Percentiles rank a stretch among this genome's conserved stretches.
These are phyloP conservation scores for Neopestalotiopsis clavispora DNA, from an alignment of 2,329 filamentous ascomycete genomes.

Conservation along the genomic window DNA sequence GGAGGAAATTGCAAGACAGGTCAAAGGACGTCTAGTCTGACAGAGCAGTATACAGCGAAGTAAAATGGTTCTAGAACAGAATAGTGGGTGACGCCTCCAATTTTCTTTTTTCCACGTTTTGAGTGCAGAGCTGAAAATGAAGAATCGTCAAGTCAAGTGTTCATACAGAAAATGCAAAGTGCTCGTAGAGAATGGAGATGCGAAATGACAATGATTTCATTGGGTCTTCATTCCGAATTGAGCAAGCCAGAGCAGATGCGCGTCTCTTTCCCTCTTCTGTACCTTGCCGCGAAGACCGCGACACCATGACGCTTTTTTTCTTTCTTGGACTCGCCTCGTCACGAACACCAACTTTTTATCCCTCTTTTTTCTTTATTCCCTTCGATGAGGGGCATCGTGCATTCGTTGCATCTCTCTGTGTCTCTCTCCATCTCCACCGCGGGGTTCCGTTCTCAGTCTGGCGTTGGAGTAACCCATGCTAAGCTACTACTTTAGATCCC, in stretches of 20 bases:
- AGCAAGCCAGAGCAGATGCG: not conserved
- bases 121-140: not conserved
- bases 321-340: not conserved
- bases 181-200: not conserved
- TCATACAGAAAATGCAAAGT: not conserved
- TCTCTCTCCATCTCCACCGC: not conserved
- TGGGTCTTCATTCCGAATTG: not conserved
- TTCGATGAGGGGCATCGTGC: not conserved
- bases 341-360: not conserved
- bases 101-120: not conserved
- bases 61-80: not conserved
- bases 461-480: constrained; percentile 1
- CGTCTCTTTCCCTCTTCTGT: not conserved
- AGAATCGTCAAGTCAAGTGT: no score
- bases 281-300: not conserved
- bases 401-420: not conserved
- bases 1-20: not conserved
- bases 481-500: not conserved
- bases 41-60: not conserved
- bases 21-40: not conserved
- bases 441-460: not conserved
- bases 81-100: not conserved
- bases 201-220: not conserved
- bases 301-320: not conserved
- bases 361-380: not conserved